Conservation (phyloP, 352 stramenopile genomes). For the Chrysophaeum taylorii region DNA sequence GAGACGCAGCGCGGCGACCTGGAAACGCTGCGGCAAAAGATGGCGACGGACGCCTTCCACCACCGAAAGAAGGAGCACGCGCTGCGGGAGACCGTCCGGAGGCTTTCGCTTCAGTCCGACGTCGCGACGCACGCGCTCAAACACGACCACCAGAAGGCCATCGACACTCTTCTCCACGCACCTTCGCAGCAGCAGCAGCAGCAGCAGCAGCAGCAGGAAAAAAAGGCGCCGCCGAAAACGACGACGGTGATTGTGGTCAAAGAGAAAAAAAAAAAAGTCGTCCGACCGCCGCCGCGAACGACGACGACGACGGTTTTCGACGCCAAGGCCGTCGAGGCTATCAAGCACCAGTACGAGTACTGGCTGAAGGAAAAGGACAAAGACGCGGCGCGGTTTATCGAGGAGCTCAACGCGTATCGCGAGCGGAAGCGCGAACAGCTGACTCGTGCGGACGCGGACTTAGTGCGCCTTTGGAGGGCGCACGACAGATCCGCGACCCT, state of each 20-base stretch:
- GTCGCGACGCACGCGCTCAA: not conserved
- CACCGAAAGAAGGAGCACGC: not conserved
- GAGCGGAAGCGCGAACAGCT: slow-evolving; percentile 18
- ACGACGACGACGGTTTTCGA: not conserved
- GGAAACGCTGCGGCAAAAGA: not conserved
- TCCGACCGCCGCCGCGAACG: not conserved
- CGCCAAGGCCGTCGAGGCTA: not conserved
- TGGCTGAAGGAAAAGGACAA: slow-evolving; percentile 27
- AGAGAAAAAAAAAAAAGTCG: not conserved
- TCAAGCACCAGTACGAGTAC: slow-evolving; percentile 31
- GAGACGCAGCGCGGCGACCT: not conserved
- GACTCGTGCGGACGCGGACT: slow-evolving; percentile 12
- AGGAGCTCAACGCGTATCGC: slow-evolving; percentile 29
- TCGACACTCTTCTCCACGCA: not conserved
- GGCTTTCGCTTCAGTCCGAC: no score
- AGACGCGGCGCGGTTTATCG: slow-evolving; percentile 18
- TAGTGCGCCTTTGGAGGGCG: slow-evolving; percentile 18
- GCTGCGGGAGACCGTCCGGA: no score
- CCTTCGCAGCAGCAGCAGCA: not conserved
- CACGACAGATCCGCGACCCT: not conserved
- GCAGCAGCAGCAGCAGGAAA: no score
- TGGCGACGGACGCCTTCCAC: not conserved
- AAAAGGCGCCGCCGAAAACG: not conserved
- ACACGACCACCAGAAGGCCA: not conserved
- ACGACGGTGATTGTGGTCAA: not conserved